Evolutionary conservation across 2,329 filamentous ascomycete genomes (phyloP).

Genomic region (Chrysoporthe deuterocubensis): DNA sequence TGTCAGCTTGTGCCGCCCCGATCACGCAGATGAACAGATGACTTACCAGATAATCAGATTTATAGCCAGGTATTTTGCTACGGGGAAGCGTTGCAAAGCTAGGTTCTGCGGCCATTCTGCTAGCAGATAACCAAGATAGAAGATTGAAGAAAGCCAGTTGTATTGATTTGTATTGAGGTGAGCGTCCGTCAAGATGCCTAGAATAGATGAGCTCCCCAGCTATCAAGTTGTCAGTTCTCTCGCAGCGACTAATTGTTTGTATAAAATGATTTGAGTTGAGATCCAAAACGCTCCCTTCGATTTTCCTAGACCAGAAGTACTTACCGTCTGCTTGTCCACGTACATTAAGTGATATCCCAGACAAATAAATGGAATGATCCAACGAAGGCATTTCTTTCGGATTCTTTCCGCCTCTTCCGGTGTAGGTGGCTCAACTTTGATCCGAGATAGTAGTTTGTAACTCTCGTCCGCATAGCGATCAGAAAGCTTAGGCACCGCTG

Average conservation of each 20-base stretch:
- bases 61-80: constrained; percentile 23
- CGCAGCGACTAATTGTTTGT: neutral
- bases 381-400: constrained; percentile 41
- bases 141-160: constrained; percentile 34
- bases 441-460: constrained; percentile 45
- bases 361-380: constrained; percentile 44
- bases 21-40: neutral
- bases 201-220: constrained; percentile 27
- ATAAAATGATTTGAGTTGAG: neutral
- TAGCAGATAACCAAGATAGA: constrained; percentile 26
- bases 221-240: neutral
- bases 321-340: constrained; percentile 35
- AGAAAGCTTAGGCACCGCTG: constrained; percentile 37
- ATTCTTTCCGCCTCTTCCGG: constrained; percentile 34
- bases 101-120: constrained; percentile 27
- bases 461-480: constrained; percentile 46
- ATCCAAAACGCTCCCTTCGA: neutral
- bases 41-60: constrained; percentile 33
- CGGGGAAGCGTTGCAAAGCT: constrained; percentile 25
- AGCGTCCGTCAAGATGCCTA: constrained; percentile 27
- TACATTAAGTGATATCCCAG: constrained; percentile 47
- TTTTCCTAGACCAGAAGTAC: neutral
- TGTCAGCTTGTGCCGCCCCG: neutral
- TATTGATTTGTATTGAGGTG: constrained; percentile 42
- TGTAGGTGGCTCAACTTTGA: constrained; percentile 43